Conservation (phyloP, 2,329 filamentous ascomycete genomes). For the Chaetomiaceae sp. region DNA sequence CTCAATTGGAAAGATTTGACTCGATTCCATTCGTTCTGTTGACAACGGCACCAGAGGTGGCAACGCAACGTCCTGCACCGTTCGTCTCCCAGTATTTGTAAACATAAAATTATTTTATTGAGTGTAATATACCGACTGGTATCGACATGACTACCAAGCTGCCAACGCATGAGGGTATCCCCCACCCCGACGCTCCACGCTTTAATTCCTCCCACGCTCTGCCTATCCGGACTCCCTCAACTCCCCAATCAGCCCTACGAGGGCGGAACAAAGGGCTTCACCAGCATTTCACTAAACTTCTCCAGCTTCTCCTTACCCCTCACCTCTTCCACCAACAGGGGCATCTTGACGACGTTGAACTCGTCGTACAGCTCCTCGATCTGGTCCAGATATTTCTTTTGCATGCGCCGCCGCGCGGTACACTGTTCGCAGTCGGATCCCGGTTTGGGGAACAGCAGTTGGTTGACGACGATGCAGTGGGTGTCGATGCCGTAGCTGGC, state of each 20-base stretch:
- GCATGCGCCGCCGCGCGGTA: conserved; percentile 92
- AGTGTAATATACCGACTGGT: background rate
- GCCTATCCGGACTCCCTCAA: background rate
- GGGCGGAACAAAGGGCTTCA: conserved; percentile 70
- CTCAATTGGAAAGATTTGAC: too few species aligned
- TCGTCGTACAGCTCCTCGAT: conserved; percentile 98
- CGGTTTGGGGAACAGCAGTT: conserved; percentile 86
- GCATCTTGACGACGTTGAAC: conserved; percentile 99
- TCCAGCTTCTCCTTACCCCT: conserved; percentile 91
- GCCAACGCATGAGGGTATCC: background rate
- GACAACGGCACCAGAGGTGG: too few species aligned
- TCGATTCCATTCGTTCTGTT: too few species aligned
- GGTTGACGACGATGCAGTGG: conserved; percentile 96
- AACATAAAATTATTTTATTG: too few species aligned
- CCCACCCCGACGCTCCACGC: background rate
- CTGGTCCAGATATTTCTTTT: conserved; percentile 98
- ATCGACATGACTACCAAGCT: background rate
- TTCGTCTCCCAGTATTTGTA: too few species aligned
- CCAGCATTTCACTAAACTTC: conserved; percentile 81
- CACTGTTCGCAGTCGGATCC: conserved; percentile 90
- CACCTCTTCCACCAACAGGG: conserved; percentile 89
- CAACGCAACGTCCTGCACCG: too few species aligned
- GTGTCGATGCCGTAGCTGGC: conserved; percentile 92
- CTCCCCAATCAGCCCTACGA: conserved; percentile 10
- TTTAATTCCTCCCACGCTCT: background rate